Evolutionary conservation across 768 basidiomycete species (phyloP).

Genomic region (Mycena alexandri): DNA sequence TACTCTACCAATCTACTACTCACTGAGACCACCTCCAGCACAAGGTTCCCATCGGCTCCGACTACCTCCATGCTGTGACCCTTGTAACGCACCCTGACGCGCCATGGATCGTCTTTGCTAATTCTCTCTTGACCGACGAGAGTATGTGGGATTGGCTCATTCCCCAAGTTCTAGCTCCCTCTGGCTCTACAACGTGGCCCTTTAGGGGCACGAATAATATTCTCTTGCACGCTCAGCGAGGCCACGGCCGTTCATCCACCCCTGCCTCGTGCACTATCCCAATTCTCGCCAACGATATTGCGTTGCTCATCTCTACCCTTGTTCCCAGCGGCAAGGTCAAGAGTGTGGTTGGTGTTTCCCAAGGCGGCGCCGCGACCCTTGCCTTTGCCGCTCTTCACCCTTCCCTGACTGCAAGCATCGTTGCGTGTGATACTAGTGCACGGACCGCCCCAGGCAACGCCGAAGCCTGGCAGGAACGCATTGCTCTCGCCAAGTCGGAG

Average conservation of each 20-base stretch:
- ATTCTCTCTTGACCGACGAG: slow-evolving; percentile 63
- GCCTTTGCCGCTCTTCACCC: slow-evolving; percentile 57
- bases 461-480: slow-evolving; percentile 63
- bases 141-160: slow-evolving; percentile 62
- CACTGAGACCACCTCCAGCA: slow-evolving; percentile 45
- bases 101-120: slow-evolving; percentile 65
- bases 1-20: neutral
- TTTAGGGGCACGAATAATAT: slow-evolving; percentile 56
- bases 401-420: slow-evolving; percentile 51
- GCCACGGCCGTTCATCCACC: slow-evolving; percentile 61
- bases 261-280: slow-evolving; percentile 55
- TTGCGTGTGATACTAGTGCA: slow-evolving; percentile 64
- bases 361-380: slow-evolving; percentile 66
- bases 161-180: slow-evolving; percentile 53
- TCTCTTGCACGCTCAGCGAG: slow-evolving; percentile 64
- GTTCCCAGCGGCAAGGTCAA: slow-evolving; percentile 52
- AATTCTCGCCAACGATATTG: slow-evolving; percentile 60
- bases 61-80: slow-evolving; percentile 57
- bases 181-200: slow-evolving; percentile 28
- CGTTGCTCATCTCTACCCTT: slow-evolving; percentile 50
- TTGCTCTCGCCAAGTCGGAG: slow-evolving; percentile 50
- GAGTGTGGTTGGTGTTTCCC: slow-evolving; percentile 64
- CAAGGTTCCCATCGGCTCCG: slow-evolving; percentile 52
- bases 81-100: slow-evolving; percentile 53
- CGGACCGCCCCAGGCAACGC: slow-evolving; percentile 60